Percentiles rank a stretch among this genome's conserved stretches.
Evolutionary conservation across 2,329 filamentous ascomycete species (phyloP).

Genomic region (Aureobasidium leucospermi): DNA sequence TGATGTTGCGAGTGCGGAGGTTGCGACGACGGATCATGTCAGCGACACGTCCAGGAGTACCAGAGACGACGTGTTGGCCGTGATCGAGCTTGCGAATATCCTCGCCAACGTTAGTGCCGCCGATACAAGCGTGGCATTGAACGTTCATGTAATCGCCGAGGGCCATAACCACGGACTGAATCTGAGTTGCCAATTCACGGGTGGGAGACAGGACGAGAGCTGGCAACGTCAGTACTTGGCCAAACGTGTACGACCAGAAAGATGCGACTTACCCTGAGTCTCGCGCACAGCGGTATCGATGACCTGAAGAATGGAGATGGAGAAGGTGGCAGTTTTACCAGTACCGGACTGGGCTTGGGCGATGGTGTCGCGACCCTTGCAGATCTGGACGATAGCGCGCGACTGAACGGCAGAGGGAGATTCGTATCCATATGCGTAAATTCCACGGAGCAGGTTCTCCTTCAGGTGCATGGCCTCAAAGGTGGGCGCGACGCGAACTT

Average conservation of each 20-base stretch:
- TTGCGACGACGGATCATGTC: constrained; percentile 73
- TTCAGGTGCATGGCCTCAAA: constrained; percentile 97
- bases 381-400: constrained; percentile 95
- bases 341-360: constrained; percentile 96
- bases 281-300: constrained; percentile 90
- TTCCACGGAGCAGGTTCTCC: constrained; percentile 90
- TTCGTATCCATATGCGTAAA: constrained; percentile 98
- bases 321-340: constrained; percentile 94
- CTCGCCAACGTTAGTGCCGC: constrained; percentile 94
- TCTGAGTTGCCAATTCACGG: constrained; percentile 93
- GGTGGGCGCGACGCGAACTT: constrained; percentile 89
- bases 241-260: no score
- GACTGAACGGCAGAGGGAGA: constrained; percentile 97
- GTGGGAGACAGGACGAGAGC: constrained; percentile 93
- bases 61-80: constrained; percentile 94
- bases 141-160: constrained; percentile 99
- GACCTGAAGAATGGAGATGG: constrained; percentile 91
- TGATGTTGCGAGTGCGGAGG: constrained; percentile 66
- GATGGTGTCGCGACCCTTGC: constrained; percentile 97
- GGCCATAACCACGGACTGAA: constrained; percentile 98
- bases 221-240: constrained; percentile 23
- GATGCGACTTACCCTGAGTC: constrained; percentile 55
- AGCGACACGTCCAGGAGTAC: constrained; percentile 92
- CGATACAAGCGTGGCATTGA: constrained; percentile 97
- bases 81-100: constrained; percentile 97